phyloP scores from a whole-genome alignment of 352 stramenopile genomes.

The Globisporangium alternatum region DNA sequence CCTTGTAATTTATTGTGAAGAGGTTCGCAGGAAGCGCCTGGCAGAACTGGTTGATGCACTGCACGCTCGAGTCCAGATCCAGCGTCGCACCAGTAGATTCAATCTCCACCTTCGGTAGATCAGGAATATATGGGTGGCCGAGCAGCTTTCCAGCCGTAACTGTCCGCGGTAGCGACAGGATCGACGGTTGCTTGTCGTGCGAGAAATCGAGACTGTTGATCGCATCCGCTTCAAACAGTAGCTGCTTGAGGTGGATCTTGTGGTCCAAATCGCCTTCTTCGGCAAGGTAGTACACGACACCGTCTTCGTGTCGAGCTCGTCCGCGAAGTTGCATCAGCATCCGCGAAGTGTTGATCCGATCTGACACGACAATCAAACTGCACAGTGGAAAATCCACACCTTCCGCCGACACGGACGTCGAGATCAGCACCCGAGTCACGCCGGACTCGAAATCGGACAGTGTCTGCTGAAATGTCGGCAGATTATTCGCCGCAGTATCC shows the following conservation, averaged over 20 bases:
- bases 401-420: conserved; percentile 74
- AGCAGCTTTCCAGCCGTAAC: conserved; percentile 36
- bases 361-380: conserved; percentile 58
- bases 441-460: conserved; percentile 59
- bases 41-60: conserved; percentile 76
- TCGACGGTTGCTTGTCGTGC: conserved; percentile 57
- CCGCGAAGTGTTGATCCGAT: conserved; percentile 48
- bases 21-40: conserved; percentile 58
- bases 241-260: conserved; percentile 41
- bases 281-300: conserved; percentile 70
- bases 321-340: conserved; percentile 75
- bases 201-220: conserved; percentile 69
- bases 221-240: conserved; percentile 38
- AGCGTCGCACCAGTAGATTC: conserved; percentile 58
- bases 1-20: conserved; percentile 54
- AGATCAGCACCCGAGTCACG: conserved; percentile 56
- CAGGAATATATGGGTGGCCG: conserved; percentile 23
- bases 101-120: conserved; percentile 37
- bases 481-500: conserved; percentile 57
- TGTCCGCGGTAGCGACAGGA: conserved; percentile 55
- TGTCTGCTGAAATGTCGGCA: conserved; percentile 56
- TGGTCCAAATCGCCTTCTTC: conserved; percentile 51
- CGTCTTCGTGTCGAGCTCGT: conserved; percentile 70
- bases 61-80: conserved; percentile 72
- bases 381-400: conserved; percentile 81